Evolutionary conservation across 75 land plant species (phyloP).

Genomic region (Picea sitchensis): DNA sequence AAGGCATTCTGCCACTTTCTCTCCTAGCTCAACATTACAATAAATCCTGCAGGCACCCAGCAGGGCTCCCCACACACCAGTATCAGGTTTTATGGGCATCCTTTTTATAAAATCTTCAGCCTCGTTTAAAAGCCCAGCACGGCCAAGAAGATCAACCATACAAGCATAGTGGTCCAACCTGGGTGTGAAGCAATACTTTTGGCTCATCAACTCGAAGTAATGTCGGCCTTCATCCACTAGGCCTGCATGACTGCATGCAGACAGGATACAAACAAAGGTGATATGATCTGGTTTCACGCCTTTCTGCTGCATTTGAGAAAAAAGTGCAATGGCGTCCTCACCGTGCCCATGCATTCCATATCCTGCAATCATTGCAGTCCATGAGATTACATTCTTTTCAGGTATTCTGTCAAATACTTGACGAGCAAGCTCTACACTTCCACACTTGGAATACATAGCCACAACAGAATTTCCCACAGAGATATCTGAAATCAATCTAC

Average conservation of each 20-base stretch:
- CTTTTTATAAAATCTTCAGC: constrained; percentile 47
- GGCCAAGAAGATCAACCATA: constrained; percentile 42
- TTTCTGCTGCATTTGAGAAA: constrained; percentile 33
- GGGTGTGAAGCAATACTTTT: constrained; percentile 13
- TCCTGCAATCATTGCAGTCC: constrained; percentile 60
- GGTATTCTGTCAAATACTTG: constrained; percentile 29
- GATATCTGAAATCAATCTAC: constrained; percentile 24
- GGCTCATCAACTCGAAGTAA: constrained; percentile 23
- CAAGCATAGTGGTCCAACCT: constrained; percentile 32
- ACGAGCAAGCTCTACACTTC: constrained; percentile 33
- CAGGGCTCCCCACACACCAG: constrained; percentile 47
- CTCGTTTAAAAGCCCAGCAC: constrained; percentile 37
- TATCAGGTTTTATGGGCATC: constrained; percentile 39
- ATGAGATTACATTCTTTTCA: constrained; percentile 44
- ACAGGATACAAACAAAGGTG: constrained; percentile 32
- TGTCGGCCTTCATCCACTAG: constrained; percentile 29
- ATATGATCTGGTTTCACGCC: constrained; percentile 39
- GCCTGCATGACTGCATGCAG: constrained; percentile 47
- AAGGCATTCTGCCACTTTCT: constrained; percentile 29
- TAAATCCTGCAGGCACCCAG: constrained; percentile 53
- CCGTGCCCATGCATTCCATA: constrained; percentile 58
- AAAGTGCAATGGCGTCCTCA: constrained; percentile 21
- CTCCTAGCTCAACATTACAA: constrained; percentile 26
- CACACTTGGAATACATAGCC: constrained; percentile 67
- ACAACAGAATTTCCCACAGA: constrained; percentile 46